Percentiles rank a stretch among this genome's conserved stretches.
Conservation (phyloP, 768 basidiomycete genomes). For the Glaciozyma martinii region DNA sequence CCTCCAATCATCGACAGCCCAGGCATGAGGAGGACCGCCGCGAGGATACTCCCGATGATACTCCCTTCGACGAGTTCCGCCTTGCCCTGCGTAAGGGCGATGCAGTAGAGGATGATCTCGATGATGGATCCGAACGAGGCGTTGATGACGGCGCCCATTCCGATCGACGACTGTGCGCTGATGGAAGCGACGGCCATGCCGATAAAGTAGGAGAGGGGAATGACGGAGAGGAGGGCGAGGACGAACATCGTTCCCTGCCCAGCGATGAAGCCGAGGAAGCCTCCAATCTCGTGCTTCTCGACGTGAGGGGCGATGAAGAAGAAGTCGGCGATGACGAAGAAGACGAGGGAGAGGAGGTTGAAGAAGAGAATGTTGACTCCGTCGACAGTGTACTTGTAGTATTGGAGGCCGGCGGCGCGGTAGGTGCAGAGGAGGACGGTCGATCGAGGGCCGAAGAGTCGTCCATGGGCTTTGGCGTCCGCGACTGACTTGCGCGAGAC, state of each 20-base stretch:
- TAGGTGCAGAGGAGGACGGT: slow-evolving; percentile 93
- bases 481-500: slow-evolving; percentile 32
- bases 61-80: slow-evolving; percentile 93
- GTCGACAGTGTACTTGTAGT: slow-evolving; percentile 98
- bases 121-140: slow-evolving; percentile 98
- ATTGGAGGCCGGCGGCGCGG: slow-evolving; percentile 75
- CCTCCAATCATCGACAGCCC: slow-evolving; percentile 90
- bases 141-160: slow-evolving; percentile 99
- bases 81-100: slow-evolving; percentile 82
- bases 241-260: slow-evolving; percentile 73
- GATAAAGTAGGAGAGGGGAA: slow-evolving; percentile 96
- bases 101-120: slow-evolving; percentile 85
- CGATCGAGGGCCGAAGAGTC: slow-evolving; percentile 45
- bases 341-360: slow-evolving; percentile 84
- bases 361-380: slow-evolving; percentile 98
- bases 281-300: slow-evolving; percentile 45
- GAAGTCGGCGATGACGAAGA: slow-evolving; percentile 84
- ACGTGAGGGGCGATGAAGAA: slow-evolving; percentile 66
- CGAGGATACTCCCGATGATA: slow-evolving; percentile 87
- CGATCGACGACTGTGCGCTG: slow-evolving; percentile 95
- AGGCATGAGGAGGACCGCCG: slow-evolving; percentile 94
- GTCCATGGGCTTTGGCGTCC: slow-evolving; percentile 29
- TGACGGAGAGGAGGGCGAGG: slow-evolving; percentile 76
- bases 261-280: slow-evolving; percentile 57
- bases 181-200: slow-evolving; percentile 99